Evolutionary conservation across 2,329 filamentous ascomycete genomes (phyloP), one percentile per base, ranked within the genome.

Genomic region (Fragosphaeria purpurea): DNA sequence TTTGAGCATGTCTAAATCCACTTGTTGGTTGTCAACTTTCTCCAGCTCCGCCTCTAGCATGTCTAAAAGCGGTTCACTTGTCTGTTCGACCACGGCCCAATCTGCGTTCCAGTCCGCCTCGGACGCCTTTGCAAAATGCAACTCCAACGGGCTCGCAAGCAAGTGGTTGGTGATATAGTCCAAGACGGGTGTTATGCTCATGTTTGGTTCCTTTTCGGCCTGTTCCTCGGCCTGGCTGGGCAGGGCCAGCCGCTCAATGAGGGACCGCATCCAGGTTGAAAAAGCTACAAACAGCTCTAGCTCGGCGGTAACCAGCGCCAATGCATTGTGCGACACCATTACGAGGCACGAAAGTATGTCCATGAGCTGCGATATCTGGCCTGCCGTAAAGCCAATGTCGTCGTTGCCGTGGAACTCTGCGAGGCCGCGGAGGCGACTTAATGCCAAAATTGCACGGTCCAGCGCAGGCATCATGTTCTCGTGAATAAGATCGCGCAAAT

Each of bases 381-480:
- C 65, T 12, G 73, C 77, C 11, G 79, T 79, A 51, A 89, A 80
- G 3, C 85, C 86, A 40, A 87, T 76, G 45, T 80, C 75, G 51
- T 80, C 76, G 35, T 76, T 40, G 47, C 50, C 71, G 61, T 91
- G 80, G 59, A 89, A 95, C 53, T 80, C 81, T 4, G 90, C 88
- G 10, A 97, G 79, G 1, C 93, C 91, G 30, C 86, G 79, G 1
- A 98, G 76, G 10, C 88, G 83, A 57, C 85, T 88, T 33, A 95
- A 76, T 35, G 95, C 83, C 31, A 96, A 81, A 44, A 79, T 78
- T 57, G 86, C 85, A 48, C 91, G 82, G 59, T 97, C 89, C 2
- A 97, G 72, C 0, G 88, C 88, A 0, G 93, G 93, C 3, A 97
- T 74, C 47, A 96, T 81, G 63, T 94, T 90, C 62, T 95, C 85